These are phyloP conservation scores for Tolypocladium endophyticum DNA, from an alignment of 2,329 filamentous ascomycete genomes.

Conservation along the genomic window DNA sequence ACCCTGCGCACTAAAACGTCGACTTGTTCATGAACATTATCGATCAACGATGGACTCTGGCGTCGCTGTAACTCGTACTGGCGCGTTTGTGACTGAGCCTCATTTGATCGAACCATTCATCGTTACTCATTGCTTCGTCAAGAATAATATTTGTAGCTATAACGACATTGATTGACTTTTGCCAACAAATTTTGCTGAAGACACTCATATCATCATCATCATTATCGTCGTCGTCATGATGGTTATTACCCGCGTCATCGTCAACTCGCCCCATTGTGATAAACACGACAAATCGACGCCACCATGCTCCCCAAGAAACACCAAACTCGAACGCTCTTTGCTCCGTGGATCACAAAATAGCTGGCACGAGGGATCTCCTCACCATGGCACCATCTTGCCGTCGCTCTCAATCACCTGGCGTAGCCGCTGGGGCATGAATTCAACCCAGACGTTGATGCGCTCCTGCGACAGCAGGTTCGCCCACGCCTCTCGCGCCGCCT, in stretches of 20 bases:
- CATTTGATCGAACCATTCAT: too few species aligned
- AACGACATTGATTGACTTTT: not conserved
- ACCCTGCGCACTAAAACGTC: too few species aligned
- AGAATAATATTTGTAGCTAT: too few species aligned
- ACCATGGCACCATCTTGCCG: slow-evolving; percentile 22
- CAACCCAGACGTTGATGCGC: slow-evolving; percentile 24
- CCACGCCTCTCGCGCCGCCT: slow-evolving; percentile 21
- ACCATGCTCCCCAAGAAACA: not conserved
- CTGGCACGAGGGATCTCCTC: not conserved
- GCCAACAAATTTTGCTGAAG: not conserved
- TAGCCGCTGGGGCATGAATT: slow-evolving; percentile 24
- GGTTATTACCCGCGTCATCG: not conserved
- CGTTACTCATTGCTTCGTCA: too few species aligned
- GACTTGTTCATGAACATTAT: too few species aligned
- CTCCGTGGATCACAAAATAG: not conserved
- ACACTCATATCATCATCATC: not conserved
- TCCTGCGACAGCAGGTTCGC: slow-evolving; percentile 16
- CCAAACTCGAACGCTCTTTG: not conserved
- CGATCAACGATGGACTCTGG: too few species aligned
- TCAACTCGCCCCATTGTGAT: not conserved
- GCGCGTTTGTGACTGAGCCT: too few species aligned
- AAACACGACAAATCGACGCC: not conserved
- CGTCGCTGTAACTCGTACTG: too few species aligned
- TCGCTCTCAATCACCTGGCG: slow-evolving; percentile 19
- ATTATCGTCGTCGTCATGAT: not conserved